Conservation (phyloP, 176 grass and related monocot species). For the Triticum monococcum region DNA sequence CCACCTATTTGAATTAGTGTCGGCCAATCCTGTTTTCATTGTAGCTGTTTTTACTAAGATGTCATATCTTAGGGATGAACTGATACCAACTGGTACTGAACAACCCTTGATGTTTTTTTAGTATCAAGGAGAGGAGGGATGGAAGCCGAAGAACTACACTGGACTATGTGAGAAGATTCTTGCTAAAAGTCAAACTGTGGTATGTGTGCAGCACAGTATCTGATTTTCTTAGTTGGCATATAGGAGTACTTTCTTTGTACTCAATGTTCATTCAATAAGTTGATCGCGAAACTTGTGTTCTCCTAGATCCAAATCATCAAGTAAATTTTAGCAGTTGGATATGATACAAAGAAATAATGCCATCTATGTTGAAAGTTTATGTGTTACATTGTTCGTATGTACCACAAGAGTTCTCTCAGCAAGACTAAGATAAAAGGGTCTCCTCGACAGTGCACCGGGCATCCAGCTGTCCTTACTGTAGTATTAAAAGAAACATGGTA, state of each 20-base stretch:
- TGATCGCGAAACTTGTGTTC: neutral
- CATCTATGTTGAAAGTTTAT: neutral
- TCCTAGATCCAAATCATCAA: neutral
- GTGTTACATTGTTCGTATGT: neutral
- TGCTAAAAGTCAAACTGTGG: conserved; percentile 97
- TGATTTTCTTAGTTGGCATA: neutral
- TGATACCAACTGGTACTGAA: neutral
- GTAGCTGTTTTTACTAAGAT: neutral
- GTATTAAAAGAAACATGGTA: conserved; percentile 8
- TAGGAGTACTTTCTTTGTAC: neutral
- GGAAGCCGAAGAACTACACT: conserved; percentile 85
- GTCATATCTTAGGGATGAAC: conserved; percentile 15
- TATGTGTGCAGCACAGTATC: conserved; percentile 42
- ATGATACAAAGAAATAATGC: neutral
- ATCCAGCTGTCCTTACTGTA: conserved; percentile 6
- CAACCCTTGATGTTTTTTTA: conserved; percentile 48
- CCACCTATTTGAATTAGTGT: neutral
- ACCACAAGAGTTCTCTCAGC: neutral
- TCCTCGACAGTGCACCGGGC: neutral
- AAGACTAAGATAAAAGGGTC: neutral
- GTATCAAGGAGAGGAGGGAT: conserved; percentile 96
- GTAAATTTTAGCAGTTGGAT: neutral
- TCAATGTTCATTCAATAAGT: conserved; percentile 1
- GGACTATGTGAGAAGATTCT: conserved; percentile 96
- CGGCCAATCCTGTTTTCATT: neutral